phyloP scores from a whole-genome alignment of 768 basidiomycete genomes.

The Tricholoma terreum region DNA sequence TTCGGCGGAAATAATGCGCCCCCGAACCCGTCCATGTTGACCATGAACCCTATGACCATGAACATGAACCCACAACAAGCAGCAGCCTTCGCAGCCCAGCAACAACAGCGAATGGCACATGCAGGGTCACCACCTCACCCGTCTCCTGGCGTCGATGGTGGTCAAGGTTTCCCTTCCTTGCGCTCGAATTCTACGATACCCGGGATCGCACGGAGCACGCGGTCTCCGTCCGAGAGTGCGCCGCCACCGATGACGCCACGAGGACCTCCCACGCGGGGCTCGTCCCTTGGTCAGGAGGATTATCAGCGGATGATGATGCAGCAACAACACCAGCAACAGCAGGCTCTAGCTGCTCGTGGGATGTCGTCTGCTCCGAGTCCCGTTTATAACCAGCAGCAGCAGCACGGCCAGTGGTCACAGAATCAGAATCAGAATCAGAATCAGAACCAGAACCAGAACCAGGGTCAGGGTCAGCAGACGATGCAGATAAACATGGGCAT shows the following conservation, averaged over 20 bases:
- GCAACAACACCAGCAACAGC: constrained; percentile 38
- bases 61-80: constrained; percentile 20
- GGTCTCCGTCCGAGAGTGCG: constrained; percentile 69
- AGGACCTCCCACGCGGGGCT: constrained; percentile 31
- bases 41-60: constrained; percentile 19
- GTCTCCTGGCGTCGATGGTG: constrained; percentile 31
- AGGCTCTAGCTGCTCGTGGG: constrained; percentile 27
- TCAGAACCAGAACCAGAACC: constrained; percentile 28
- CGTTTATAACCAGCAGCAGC: constrained; percentile 31
- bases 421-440: constrained; percentile 22
- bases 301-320: constrained; percentile 52
- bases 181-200: constrained; percentile 61
- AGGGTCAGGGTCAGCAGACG: constrained; percentile 27
- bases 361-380: constrained; percentile 34
- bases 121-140: constrained; percentile 39
- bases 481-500: constrained; percentile 24
- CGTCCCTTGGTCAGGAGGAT: constrained; percentile 47
- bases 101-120: constrained; percentile 38
- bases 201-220: constrained; percentile 70
- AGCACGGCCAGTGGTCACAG: constrained; percentile 8
- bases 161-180: constrained; percentile 44
- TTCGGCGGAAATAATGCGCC: neutral
- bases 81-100: constrained; percentile 21
- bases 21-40: constrained; percentile 6
- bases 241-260: constrained; percentile 52